These are phyloP conservation scores for Tetrahymena thermophila DNA, from an alignment of 73 alveolate genomes.

Conservation along the genomic window DNA sequence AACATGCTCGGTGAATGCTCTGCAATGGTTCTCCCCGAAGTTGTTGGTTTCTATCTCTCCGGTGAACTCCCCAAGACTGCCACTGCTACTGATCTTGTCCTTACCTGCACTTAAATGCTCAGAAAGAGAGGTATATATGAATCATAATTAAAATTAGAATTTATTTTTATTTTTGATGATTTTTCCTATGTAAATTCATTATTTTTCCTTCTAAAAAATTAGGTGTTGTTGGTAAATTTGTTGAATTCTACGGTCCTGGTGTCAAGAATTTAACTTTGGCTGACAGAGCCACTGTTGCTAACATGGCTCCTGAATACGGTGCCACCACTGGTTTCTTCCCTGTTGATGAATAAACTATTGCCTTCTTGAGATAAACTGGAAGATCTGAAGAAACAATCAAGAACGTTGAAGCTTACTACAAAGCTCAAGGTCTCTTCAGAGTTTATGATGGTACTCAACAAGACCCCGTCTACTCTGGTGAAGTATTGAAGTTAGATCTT, in stretches of 20 bases:
- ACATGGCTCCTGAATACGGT: constrained; percentile 89
- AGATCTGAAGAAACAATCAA: constrained; percentile 50
- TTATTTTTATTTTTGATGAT: neutral
- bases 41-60: constrained; percentile 83
- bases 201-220: neutral
- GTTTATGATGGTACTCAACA: constrained; percentile 39
- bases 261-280: constrained; percentile 63
- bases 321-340: constrained; percentile 91
- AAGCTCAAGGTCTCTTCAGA: constrained; percentile 64
- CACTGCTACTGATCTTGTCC: constrained; percentile 84
- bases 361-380: constrained; percentile 58
- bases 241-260: constrained; percentile 85
- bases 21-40: constrained; percentile 85
- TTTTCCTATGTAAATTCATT: neutral
- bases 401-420: constrained; percentile 49
- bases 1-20: constrained; percentile 85
- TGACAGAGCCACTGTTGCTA: constrained; percentile 82
- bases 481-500: constrained; percentile 72
- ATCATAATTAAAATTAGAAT: neutral
- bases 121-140: constrained; percentile 51
- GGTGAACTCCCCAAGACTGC: constrained; percentile 69
- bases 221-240: constrained; percentile 89
- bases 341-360: constrained; percentile 62
- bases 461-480: constrained; percentile 67
- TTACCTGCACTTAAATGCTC: constrained; percentile 73